Base-by-base conservation (phyloP, 1,284 basidiomycete genomes). In the Stygiomarasmius scandens region DNA sequence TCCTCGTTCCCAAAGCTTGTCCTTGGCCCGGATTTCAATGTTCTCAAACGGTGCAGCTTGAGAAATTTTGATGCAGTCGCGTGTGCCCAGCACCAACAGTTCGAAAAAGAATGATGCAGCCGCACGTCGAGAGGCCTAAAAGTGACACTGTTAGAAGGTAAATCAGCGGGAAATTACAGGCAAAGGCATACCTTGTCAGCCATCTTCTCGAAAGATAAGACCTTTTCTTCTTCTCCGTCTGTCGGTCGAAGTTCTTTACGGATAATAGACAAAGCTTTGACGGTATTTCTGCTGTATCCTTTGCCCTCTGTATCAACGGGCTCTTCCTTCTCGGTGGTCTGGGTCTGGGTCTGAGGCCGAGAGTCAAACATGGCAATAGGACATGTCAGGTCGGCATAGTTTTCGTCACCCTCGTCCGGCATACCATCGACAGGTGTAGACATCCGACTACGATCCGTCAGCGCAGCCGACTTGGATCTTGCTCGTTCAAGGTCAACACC, bases 81-180 rank as follows among this genome's bases (percentile, higher is more conserved):
- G 88, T 0, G 96, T 98, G 9, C 93, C 90, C 1, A 99, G 85
- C 2, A 98, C 93, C 27, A 99, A 87, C 53, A 98, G 76, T 74
- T 99, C 96, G 69, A 98, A 99, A 82, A 99, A 99, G 82, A 99
- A 98, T 1, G 93, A 88, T 0, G 95, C 87, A 0, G 96, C 95
- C 2, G 95, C 96, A 47, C 94, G 87, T 53, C 93, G 88, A 8
- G 92, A 91, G 8, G 94, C 93, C 86, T 95, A 32, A n/a, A n/a
- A 41, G 63, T 1, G 64, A 60, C 54, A 50, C 54, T 53, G 24
- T 55, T 8, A 46, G 25, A 59, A 11, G 24, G 49, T 44, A 22
- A 34, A 41, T 49, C 36, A 12, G 50, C 25, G 52, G 22, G 49
- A 55, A 60, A 38, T 55, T 27, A 14, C 25, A 44, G 34, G 38